Evolutionary conservation across 2,329 filamentous ascomycete genomes (phyloP).

Genomic region (Fusarium denticulatum): DNA sequence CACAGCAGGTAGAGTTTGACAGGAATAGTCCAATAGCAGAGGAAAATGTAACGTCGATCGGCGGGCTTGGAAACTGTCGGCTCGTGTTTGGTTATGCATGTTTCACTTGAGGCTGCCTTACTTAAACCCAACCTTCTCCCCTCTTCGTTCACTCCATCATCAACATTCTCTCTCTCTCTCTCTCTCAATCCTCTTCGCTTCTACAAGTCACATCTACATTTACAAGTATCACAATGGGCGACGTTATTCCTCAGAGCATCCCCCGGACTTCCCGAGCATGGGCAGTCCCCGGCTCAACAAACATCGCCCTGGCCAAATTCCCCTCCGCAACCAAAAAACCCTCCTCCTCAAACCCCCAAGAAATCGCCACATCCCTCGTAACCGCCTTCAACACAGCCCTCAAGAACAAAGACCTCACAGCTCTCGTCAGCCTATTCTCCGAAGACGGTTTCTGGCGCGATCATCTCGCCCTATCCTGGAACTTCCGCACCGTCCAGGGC

Average conservation of each 20-base stretch:
- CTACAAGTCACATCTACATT: too few species aligned
- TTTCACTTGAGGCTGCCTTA: constrained; percentile 15
- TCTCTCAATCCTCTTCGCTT: too few species aligned
- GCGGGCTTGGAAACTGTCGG: neutral
- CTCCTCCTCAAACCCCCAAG: constrained; percentile 47
- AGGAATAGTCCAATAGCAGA: neutral
- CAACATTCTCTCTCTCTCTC: neutral
- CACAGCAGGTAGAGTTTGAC: neutral
- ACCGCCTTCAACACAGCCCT: constrained; percentile 54
- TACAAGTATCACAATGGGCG: constrained; percentile 27
- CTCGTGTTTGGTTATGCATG: constrained; percentile 2
- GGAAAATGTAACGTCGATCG: neutral
- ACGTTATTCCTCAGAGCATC: constrained; percentile 28
- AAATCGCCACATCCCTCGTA: constrained; percentile 53
- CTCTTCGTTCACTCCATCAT: neutral
- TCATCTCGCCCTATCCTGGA: constrained; percentile 66
- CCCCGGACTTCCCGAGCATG: constrained; percentile 43
- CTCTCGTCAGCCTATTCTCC: constrained; percentile 44
- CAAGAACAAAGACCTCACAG: constrained; percentile 46
- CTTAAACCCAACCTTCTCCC: constrained; percentile 8
- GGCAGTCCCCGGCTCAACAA: constrained; percentile 61
- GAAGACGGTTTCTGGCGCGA: constrained; percentile 67
- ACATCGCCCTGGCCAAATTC: constrained; percentile 59
- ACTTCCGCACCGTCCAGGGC: constrained; percentile 62
- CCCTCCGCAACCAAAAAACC: constrained; percentile 45